Conservation (phyloP, 1,284 basidiomycete genomes). For the Serendipita sp. region DNA sequence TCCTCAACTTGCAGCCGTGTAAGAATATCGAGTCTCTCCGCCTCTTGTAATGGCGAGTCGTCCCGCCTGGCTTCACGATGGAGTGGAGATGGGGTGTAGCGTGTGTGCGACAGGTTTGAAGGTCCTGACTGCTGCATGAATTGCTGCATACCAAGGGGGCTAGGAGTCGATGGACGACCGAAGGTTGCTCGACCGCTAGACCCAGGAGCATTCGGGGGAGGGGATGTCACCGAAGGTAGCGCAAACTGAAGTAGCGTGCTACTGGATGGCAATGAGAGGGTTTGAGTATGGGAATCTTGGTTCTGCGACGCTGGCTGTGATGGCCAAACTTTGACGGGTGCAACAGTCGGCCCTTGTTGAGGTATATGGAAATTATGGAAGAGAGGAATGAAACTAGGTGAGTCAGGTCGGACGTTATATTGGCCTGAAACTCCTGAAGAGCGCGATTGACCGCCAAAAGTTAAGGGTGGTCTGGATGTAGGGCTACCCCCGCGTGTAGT, state of each 20-base stretch:
- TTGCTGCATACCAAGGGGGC: background rate
- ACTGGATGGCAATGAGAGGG: background rate
- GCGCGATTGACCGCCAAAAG: background rate
- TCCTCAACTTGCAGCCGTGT: constrained; percentile 74
- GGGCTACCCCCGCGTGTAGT: background rate
- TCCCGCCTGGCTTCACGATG: background rate
- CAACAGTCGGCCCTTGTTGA: background rate
- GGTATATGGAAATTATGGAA: background rate
- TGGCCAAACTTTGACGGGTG: background rate
- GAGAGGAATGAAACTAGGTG: background rate
- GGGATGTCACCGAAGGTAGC: background rate
- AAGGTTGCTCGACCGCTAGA: background rate
- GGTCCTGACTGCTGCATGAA: background rate
- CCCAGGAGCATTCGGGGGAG: background rate
- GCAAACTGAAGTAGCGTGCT: background rate
- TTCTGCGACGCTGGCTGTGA: background rate
- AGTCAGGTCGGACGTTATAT: background rate
- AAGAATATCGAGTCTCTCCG: constrained; percentile 36
- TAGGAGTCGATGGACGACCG: background rate
- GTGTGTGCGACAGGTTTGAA: background rate
- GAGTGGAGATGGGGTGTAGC: background rate
- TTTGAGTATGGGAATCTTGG: background rate
- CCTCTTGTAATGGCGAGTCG: background rate
- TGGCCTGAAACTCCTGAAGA: background rate
- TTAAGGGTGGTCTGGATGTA: background rate